Percentiles rank a stretch among this genome's conserved stretches.
phyloP scores from a whole-genome alignment of 1,284 basidiomycete genomes.

The Entoloma clypeatum region DNA sequence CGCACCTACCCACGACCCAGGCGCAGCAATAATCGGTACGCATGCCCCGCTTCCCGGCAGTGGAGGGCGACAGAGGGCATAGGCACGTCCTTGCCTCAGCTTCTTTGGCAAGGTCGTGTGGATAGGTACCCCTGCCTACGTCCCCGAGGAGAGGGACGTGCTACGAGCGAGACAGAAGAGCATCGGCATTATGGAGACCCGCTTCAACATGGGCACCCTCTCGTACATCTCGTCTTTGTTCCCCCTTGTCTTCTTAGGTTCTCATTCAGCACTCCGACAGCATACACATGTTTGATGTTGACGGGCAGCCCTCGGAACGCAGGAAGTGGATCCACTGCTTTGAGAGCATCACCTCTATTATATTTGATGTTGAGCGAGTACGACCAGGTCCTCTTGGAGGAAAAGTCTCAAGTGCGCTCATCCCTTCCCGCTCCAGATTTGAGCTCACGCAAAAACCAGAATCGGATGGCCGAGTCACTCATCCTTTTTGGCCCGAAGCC shows the following conservation, averaged over 20 bases:
- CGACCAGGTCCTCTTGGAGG: conserved; percentile 84
- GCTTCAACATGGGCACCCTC: conserved; percentile 66
- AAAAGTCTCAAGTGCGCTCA: conserved; percentile 67
- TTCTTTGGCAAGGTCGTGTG: conserved; percentile 87
- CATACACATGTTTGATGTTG: conserved; percentile 95
- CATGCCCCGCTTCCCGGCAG: no score
- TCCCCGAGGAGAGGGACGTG: conserved; percentile 88
- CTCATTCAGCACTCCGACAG: conserved; percentile 33
- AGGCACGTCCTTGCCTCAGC: no score
- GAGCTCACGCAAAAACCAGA: conserved; percentile 43
- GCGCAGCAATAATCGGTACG: no score
- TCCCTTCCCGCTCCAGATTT: conserved; percentile 15
- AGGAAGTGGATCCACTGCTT: conserved; percentile 97
- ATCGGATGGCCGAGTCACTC: conserved; percentile 93
- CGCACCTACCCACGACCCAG: no score
- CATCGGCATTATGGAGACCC: conserved; percentile 90
- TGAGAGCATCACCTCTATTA: conserved; percentile 92
- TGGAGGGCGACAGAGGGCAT: no score
- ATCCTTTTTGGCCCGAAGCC: conserved; percentile 94
- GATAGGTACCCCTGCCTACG: conserved; percentile 77
- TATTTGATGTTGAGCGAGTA: conserved; percentile 93
- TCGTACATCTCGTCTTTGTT: conserved; percentile 69
- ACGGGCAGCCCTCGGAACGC: conserved; percentile 88
- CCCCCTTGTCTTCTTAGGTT: conserved; percentile 1
- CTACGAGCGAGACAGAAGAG: conserved; percentile 88